These are phyloP conservation scores for Russula abietina DNA, from an alignment of 768 basidiomycete species.

Conservation along the genomic window DNA sequence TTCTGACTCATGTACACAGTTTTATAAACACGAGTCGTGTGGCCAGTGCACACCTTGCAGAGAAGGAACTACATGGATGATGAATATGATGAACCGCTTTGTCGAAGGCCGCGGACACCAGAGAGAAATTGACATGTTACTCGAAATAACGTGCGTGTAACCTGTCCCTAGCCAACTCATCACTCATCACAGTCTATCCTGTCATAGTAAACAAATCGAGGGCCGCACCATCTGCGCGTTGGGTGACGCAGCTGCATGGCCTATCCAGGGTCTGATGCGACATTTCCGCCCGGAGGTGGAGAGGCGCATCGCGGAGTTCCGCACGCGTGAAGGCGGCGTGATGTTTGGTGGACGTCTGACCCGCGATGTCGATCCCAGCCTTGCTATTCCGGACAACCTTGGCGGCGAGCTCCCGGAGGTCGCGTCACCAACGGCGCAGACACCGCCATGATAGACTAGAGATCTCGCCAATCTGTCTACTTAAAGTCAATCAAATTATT, in stretches of 20 bases:
- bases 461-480: background rate
- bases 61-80: conserved; percentile 98
- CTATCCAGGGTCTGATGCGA: conserved; percentile 95
- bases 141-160: conserved; percentile 75
- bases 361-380: conserved; percentile 57
- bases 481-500: background rate
- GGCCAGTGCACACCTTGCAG: conserved; percentile 64
- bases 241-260: conserved; percentile 98
- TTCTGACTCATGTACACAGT: conserved; percentile 5
- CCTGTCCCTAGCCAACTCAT: background rate
- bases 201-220: conserved; percentile 83
- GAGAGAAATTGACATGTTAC: conserved; percentile 97
- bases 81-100: conserved; percentile 99
- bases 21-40: conserved; percentile 61
- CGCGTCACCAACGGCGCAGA: conserved; percentile 24
- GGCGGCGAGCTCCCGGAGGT: conserved; percentile 46
- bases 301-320: conserved; percentile 73
- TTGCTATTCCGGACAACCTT: conserved; percentile 71
- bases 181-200: background rate
- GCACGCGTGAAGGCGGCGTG: conserved; percentile 62
- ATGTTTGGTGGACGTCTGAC: conserved; percentile 80
- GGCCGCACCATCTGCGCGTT: conserved; percentile 96
- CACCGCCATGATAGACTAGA: background rate
- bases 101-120: conserved; percentile 85
- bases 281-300: conserved; percentile 97